A percentile compares a stretch with the other conserved stretches of the same genome.
phyloP scores from a whole-genome alignment of 108 stramenopile species.

The Cyclotella kingstonii region DNA sequence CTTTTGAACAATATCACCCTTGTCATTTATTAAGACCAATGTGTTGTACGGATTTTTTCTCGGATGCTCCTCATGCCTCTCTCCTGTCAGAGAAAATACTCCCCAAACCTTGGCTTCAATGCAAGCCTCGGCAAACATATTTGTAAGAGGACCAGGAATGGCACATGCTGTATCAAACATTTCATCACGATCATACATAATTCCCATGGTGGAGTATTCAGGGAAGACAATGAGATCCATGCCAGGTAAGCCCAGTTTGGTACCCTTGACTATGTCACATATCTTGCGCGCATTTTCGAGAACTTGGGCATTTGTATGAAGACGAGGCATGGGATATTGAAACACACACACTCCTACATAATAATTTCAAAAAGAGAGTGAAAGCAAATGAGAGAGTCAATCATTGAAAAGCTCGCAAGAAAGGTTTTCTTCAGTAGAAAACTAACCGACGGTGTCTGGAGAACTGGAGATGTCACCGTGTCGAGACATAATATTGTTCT shows the following conservation, averaged over 20 bases:
- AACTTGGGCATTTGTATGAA: constrained; percentile 73
- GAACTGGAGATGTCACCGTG: constrained; percentile 76
- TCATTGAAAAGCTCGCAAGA: not conserved
- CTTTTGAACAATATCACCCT: constrained; percentile 81
- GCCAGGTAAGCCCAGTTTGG: constrained; percentile 71
- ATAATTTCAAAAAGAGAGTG: no score
- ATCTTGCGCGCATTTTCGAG: constrained; percentile 69
- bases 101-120: constrained; percentile 73
- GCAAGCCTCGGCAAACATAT: constrained; percentile 61
- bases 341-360: constrained; percentile 63
- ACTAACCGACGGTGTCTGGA: constrained; percentile 59
- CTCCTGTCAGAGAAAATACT: constrained; percentile 75
- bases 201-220: constrained; percentile 80
- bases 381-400: no score
- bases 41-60: constrained; percentile 86
- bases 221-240: constrained; percentile 85
- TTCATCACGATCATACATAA: constrained; percentile 82
- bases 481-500: constrained; percentile 51
- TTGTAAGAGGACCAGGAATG: constrained; percentile 71
- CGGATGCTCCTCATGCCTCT: constrained; percentile 80
- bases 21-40: constrained; percentile 68
- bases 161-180: constrained; percentile 81
- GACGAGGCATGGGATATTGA: constrained; percentile 80
- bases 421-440: not conserved
- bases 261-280: constrained; percentile 76